Base-by-base conservation (phyloP, 2,329 filamentous ascomycete species). In the Colletotrichum trifolii region DNA sequence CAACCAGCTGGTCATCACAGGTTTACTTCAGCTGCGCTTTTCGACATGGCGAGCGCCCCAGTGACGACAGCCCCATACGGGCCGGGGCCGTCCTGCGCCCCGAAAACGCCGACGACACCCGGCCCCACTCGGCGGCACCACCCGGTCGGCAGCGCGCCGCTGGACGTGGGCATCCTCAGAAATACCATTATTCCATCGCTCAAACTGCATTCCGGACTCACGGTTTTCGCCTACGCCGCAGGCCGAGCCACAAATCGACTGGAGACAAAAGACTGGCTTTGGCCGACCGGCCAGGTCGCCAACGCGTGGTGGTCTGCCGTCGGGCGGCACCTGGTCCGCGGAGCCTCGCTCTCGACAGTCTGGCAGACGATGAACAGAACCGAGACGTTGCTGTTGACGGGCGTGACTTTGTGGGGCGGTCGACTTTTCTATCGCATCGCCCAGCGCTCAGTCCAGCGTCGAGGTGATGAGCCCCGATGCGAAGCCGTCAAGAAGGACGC, bases 251-350 rank as follows among this genome's bases (percentile, higher is more conserved):
- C 83, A 6, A 75, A 86, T 69, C 78, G 81, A 12, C 79, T 85
- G 8, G 86, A 89, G 61, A 76, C 82, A 17, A 89, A 89, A 69
- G 86, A 89, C 71, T 85, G 82, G 78, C 73, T 86, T 4, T 88
- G 85, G 85, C 84, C 85, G 1, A 75, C 79, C 6, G 83, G 78
- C 4, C 84, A 84, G 69, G 81, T 88, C 6, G 72, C 79, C 59
- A 88, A 87, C 70, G 85, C 84, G 8, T 89, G 86, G 86, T 88
- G 85, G 83, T 83, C 79, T 60, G 85, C 86, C 12, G 74, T 89
- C 45, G 85, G 85, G 12, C 77, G 79, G 15, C 82, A 80, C 3
- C 76, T 86, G 10, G 73, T 79, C 55, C 76, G 79, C 39, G 79
- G 81, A 2, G 71, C 84, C 15, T 79, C 83, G 1, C 65, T 85